Evolutionary conservation across 352 stramenopile species (phyloP).

Genomic region (Pythium brachiatum): DNA sequence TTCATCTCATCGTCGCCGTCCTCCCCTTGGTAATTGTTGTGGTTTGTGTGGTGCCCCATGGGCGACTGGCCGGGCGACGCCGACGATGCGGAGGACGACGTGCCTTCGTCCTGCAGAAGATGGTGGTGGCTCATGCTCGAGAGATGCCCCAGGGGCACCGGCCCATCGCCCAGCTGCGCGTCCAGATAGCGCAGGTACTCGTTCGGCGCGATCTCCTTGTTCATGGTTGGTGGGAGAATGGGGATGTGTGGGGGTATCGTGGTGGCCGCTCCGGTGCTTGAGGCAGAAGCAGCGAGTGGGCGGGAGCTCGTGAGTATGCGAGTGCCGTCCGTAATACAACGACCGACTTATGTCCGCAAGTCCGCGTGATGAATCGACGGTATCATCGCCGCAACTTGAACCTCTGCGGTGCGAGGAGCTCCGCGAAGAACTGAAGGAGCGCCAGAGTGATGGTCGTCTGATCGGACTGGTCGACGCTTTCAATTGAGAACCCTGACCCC

Average conservation of each 20-base stretch:
- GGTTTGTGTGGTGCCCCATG: not conserved
- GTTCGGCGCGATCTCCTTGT: conserved; percentile 16
- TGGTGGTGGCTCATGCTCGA: conserved; percentile 21
- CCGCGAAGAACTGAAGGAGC: not conserved
- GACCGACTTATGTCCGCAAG: conserved; percentile 26
- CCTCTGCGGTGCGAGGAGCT: conserved; percentile 1
- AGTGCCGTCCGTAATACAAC: not conserved
- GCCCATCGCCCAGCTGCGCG: conserved; percentile 1
- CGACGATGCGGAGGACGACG: conserved; percentile 25
- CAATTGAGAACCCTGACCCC: not conserved
- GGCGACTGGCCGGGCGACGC: conserved; percentile 23
- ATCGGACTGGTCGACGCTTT: conserved; percentile 2
- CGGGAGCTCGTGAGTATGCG: conserved; percentile 2
- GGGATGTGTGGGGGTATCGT: not conserved
- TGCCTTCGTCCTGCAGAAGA: conserved; percentile 24
- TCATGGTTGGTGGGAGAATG: conserved; percentile 9
- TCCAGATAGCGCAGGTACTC: conserved; percentile 29
- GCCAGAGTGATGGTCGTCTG: conserved; percentile 25
- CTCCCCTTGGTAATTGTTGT: not conserved
- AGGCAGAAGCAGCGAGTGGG: not conserved
- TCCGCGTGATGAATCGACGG: conserved; percentile 28
- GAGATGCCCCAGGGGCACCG: conserved; percentile 5
- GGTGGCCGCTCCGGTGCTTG: conserved; percentile 16
- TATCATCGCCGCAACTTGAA: conserved; percentile 33
- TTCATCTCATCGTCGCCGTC: conserved; percentile 12